Conservation (phyloP, 208 protist species). For the Wallacemonas rigidus region DNA sequence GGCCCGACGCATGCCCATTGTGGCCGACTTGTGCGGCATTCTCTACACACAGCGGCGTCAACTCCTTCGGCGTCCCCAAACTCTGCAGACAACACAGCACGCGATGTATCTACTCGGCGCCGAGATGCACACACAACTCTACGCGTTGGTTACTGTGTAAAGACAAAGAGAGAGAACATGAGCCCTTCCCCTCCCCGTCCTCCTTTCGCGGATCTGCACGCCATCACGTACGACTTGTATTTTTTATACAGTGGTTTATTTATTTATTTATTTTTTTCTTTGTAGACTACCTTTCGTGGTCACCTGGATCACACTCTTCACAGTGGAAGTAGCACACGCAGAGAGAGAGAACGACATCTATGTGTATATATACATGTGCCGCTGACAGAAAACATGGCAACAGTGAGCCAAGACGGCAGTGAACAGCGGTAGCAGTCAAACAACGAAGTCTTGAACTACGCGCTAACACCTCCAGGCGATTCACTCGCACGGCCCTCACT, state of each 20-base stretch:
- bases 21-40: slow-evolving; percentile 42
- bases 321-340: background rate
- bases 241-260: background rate
- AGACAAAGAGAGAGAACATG: no score
- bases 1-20: slow-evolving; percentile 31
- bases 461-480: no score
- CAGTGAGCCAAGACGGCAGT: no score
- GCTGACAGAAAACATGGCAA: no score
- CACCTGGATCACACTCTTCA: background rate
- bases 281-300: background rate
- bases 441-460: no score
- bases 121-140: slow-evolving; percentile 42
- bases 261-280: background rate
- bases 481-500: no score
- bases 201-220: no score
- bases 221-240: background rate
- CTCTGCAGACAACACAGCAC: slow-evolving; percentile 47
- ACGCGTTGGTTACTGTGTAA: slow-evolving; percentile 21
- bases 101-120: slow-evolving; percentile 41
- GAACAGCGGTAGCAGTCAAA: no score
- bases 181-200: no score
- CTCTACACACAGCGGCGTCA: slow-evolving; percentile 54
- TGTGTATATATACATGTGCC: no score
- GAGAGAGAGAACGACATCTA: background rate
- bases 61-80: slow-evolving; percentile 61